A percentile compares a stretch with the other conserved stretches of the same genome.
phyloP scores from a whole-genome alignment of 2,329 filamentous ascomycete species.

The Apiospora kogelbergensis region DNA sequence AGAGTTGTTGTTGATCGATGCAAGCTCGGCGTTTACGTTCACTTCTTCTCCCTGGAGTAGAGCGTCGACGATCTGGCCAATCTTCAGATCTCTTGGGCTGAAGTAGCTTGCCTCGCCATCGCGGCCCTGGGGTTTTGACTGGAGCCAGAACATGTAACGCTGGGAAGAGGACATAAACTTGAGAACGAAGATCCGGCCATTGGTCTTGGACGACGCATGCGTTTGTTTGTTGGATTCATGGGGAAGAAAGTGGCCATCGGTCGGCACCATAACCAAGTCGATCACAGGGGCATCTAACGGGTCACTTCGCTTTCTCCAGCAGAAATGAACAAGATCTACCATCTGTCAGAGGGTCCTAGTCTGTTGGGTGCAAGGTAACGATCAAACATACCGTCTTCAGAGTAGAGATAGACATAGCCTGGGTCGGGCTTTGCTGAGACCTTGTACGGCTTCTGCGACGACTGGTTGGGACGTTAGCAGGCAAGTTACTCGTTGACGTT shows the following conservation, averaged over 20 bases:
- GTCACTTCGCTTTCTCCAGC: slow-evolving; percentile 83
- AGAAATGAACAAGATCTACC: slow-evolving; percentile 90
- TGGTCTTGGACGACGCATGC: slow-evolving; percentile 63
- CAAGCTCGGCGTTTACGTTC: slow-evolving; percentile 72
- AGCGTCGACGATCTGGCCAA: slow-evolving; percentile 82
- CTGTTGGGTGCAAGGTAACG: neutral
- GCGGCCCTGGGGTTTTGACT: slow-evolving; percentile 78
- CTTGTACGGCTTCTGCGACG: slow-evolving; percentile 57
- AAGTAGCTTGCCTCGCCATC: slow-evolving; percentile 73
- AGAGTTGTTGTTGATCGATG: slow-evolving; percentile 56
- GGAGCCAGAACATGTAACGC: slow-evolving; percentile 93
- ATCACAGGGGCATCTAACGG: slow-evolving; percentile 73
- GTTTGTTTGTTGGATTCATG: slow-evolving; percentile 64
- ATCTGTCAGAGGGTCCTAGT: neutral
- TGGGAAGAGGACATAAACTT: slow-evolving; percentile 93
- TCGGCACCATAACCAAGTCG: slow-evolving; percentile 91
- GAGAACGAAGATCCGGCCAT: slow-evolving; percentile 88
- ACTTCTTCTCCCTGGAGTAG: slow-evolving; percentile 88
- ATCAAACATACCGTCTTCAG: slow-evolving; percentile 73
- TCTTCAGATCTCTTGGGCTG: slow-evolving; percentile 80
- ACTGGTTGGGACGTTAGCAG: slow-evolving; percentile 22
- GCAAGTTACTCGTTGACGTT: neutral
- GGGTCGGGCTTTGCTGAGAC: slow-evolving; percentile 71
- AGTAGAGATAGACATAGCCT: slow-evolving; percentile 90
- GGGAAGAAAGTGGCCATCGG: slow-evolving; percentile 82